Evolutionary conservation across 129 eudicot genomes (phyloP), one percentile per base, ranked within the genome.

Genomic region (Oenanthe sinensis): DNA sequence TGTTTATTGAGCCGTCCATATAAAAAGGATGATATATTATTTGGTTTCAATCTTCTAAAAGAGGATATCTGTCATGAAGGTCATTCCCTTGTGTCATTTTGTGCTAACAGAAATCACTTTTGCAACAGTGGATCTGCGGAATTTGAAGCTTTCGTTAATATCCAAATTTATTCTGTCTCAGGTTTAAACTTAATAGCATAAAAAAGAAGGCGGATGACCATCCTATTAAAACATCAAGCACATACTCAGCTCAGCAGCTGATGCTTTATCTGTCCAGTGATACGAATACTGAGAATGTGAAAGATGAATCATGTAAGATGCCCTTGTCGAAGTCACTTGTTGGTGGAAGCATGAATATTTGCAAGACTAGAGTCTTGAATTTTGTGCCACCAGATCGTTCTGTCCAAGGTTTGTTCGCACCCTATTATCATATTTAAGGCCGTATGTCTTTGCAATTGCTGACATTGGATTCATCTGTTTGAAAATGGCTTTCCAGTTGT

Each of bases 331-430:
- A 84, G 77, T 95, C 99, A 24, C 87, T 95, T 48, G 88, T 86
- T 63, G 99, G 96, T 75, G 97, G 99, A 54, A 87, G 82, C 85
- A 87, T 87, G 89, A 95, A 95, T 71, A 77, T 80, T 79, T 90
- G 91, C 88, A 95, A 90, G 85, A 86, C 82, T 50, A 90, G 99
- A 76, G 84, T 90, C 81, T 81, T 95, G 84, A 85, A 79, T 75
- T 90, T 91, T 78, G 37, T 85, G 79, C 94, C 79, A 81, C 54
- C 87, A 11, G 98, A 93, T 78, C 91, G 84, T 67, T 77, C 84
- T 46, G 82, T 80, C 46, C 97, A 90, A 95, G 99, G 99, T 95
- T 81, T 74, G 82, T 82, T 81, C 62, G 55, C 10, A 22, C 75
- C 6, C 54, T 79, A 70, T 43, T 20, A 55, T 58, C 63, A 45